phyloP scores from a whole-genome alignment of 805 yeast species.

The Cyberlindnera galapagoensis region DNA sequence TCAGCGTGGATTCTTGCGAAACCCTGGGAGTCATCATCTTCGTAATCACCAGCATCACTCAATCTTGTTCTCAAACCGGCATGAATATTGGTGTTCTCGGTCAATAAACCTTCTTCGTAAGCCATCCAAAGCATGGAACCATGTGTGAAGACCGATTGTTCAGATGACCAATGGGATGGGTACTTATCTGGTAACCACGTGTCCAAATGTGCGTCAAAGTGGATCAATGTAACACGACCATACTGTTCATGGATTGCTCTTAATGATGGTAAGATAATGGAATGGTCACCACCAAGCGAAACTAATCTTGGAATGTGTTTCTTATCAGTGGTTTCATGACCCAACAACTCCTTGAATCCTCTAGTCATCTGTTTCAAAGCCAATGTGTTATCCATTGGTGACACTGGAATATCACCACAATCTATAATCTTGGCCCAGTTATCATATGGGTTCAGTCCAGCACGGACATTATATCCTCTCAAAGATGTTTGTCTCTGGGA shows the following conservation, averaged over 20 bases:
- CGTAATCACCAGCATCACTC: slow-evolving; percentile 56
- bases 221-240: slow-evolving; percentile 68
- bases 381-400: slow-evolving; percentile 60
- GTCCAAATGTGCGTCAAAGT: slow-evolving; percentile 82
- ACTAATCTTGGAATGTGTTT: slow-evolving; percentile 52
- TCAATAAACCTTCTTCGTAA: slow-evolving; percentile 52
- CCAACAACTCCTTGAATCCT: slow-evolving; percentile 49
- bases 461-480: slow-evolving; percentile 67
- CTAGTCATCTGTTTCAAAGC: slow-evolving; percentile 58
- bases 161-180: slow-evolving; percentile 55
- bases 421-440: slow-evolving; percentile 49
- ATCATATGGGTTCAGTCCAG: slow-evolving; percentile 54
- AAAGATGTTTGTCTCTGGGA: slow-evolving; percentile 64
- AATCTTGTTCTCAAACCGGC: slow-evolving; percentile 74
- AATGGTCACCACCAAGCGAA: slow-evolving; percentile 81
- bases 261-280: slow-evolving; percentile 65
- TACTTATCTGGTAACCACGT: slow-evolving; percentile 74
- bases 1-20: slow-evolving; percentile 65
- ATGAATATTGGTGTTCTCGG: slow-evolving; percentile 51
- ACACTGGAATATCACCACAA: slow-evolving; percentile 64
- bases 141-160: slow-evolving; percentile 56
- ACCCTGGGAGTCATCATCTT: slow-evolving; percentile 63
- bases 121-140: slow-evolving; percentile 82
- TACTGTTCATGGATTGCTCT: slow-evolving; percentile 54
- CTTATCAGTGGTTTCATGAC: slow-evolving; percentile 22